phyloP scores from a whole-genome alignment of 1,284 basidiomycete genomes.

The Marasmius oreades region DNA sequence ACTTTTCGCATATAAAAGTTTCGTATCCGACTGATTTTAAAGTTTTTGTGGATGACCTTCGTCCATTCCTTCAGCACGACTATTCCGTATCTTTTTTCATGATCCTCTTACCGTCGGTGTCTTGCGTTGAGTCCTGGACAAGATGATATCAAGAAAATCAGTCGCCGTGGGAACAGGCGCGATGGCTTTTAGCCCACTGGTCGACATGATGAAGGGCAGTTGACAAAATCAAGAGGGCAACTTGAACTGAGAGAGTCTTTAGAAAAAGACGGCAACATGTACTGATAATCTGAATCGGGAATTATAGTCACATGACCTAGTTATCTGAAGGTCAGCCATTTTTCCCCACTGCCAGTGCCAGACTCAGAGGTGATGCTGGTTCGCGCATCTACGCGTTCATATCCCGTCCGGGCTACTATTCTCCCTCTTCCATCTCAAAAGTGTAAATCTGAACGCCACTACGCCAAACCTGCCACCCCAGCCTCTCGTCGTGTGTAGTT shows the following conservation, averaged over 20 bases:
- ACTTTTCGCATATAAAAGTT: slow-evolving; percentile 99
- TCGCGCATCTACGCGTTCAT: slow-evolving; percentile 3
- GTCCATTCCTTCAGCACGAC: background rate
- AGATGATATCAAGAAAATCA: slow-evolving; percentile 93
- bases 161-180: slow-evolving; percentile 94
- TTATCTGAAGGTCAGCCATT: too few relatives aligned
- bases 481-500: background rate
- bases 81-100: background rate
- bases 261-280: too few relatives aligned
- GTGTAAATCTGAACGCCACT: background rate
- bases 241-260: too few relatives aligned
- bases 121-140: slow-evolving; percentile 94
- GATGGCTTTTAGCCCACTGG: slow-evolving; percentile 90
- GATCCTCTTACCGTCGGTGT: slow-evolving; percentile 79
- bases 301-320: too few relatives aligned
- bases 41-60: slow-evolving; percentile 95
- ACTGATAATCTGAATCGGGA: too few relatives aligned
- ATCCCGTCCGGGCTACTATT: background rate
- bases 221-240: too few relatives aligned
- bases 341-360: too few relatives aligned
- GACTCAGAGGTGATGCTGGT: background rate
- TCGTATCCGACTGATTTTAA: slow-evolving; percentile 95
- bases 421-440: background rate
- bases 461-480: background rate
- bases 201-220: slow-evolving; percentile 57